Evolutionary conservation across 2,329 filamentous ascomycete genomes (phyloP), one percentile per base, ranked within the genome.

Genomic region (Aspergillus spinulosporus): DNA sequence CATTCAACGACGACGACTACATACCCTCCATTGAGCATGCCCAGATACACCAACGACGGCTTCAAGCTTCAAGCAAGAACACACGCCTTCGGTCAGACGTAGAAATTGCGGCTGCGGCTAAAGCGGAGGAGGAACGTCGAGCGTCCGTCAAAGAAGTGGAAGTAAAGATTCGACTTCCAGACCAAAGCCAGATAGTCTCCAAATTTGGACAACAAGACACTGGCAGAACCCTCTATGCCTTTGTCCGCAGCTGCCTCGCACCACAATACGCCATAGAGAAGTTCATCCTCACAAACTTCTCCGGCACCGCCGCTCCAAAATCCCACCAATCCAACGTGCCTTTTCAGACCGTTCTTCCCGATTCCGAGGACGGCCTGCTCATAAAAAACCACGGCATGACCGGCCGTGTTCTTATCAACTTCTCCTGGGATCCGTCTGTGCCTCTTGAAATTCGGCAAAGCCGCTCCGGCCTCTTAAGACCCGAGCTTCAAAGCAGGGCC

Each of bases 111-210:
- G 86, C 87, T 26, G 85, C 86, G 62, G 86, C 85, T 34, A 79
- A 83, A 4, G 86, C 84, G 26, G 85, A 87, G 51, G 82, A 84
- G 46, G 85, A 86, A 31, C 87, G 81, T 60, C 77, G 92, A 1
- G 82, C 86, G 4, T 81, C 83, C 4, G 81, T 92, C 58, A 84
- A 83, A 49, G 83, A 84, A 32, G 83, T 96, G 32, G 82, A 85
- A 29, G 81, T 97, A 61, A 91, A 89, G 62, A 83, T 97, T 48
- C 88, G 92, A 28, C 92, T 97, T 64, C 93, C 93, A 0, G 92
- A 97, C 69, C 89, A 92, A 64, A 89, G 86, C 56, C 86, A 87
- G 51, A 84, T 92, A 32, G 84, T 91, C 50, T 87, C 87, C 75
- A 82, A 80, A n/a, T 85, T 95, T 62, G 82, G 80, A 1, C 84